Evolutionary conservation across 352 stramenopile genomes (phyloP).

Genomic region (Thalassiosira oceanica): DNA sequence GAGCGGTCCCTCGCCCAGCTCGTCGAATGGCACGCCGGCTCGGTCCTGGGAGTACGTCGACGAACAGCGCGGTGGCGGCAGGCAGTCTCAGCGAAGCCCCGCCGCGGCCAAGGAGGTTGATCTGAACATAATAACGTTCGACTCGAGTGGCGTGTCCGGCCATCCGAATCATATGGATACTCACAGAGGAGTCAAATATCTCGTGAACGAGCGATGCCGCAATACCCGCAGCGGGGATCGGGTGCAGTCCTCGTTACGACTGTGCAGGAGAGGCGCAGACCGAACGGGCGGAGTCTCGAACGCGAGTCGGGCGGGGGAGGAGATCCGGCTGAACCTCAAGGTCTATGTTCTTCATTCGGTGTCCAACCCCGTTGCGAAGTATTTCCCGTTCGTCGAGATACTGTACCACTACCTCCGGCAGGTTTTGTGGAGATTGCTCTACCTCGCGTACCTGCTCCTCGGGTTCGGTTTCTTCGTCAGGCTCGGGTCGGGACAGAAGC

Average conservation of each 20-base stretch:
- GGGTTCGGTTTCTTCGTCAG: slow-evolving; percentile 14
- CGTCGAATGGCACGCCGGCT: background rate
- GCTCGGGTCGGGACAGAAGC: background rate
- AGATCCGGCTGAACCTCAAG: slow-evolving; percentile 23
- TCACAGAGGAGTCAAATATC: slow-evolving; percentile 46
- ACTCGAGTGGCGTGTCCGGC: slow-evolving; percentile 89
- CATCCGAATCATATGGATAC: slow-evolving; percentile 91
- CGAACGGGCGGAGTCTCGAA: background rate
- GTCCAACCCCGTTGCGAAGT: slow-evolving; percentile 49
- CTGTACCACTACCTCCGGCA: slow-evolving; percentile 18
- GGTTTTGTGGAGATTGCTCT: slow-evolving; percentile 14
- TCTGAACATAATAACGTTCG: slow-evolving; percentile 90
- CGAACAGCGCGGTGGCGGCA: background rate
- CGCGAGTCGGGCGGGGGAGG: background rate
- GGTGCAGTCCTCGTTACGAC: background rate
- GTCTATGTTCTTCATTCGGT: slow-evolving; percentile 33
- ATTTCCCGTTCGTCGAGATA: slow-evolving; percentile 41
- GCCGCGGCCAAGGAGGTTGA: background rate
- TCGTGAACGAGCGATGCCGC: slow-evolving; percentile 33
- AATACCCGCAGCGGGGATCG: background rate
- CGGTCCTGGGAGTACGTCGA: background rate
- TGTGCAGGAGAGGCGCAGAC: too few species aligned
- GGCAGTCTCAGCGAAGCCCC: background rate
- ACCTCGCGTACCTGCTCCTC: slow-evolving; percentile 25
- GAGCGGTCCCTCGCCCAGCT: background rate